Conservation (phyloP, 108 stramenopile species). For the Cyclotella sp. region DNA sequence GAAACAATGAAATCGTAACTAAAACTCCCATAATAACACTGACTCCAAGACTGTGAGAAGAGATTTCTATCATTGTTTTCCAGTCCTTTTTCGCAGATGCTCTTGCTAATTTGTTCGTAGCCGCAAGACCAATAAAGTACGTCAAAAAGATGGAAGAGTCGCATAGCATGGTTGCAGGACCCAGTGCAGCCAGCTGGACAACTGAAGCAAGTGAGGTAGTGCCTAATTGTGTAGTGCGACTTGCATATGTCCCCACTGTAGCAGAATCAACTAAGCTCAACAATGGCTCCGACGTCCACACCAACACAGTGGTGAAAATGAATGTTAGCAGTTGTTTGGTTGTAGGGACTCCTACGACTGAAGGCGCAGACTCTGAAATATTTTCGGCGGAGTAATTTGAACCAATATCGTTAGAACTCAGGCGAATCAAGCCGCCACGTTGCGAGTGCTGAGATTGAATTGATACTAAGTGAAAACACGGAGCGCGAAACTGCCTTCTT, state of each 20-base stretch:
- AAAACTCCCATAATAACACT: slow-evolving; percentile 55
- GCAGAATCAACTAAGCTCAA: slow-evolving; percentile 89
- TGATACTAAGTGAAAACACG: not conserved
- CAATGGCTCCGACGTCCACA: slow-evolving; percentile 85
- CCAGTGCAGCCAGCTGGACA: slow-evolving; percentile 83
- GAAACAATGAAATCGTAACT: slow-evolving; percentile 47
- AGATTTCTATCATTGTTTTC: slow-evolving; percentile 19
- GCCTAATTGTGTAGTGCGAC: not conserved
- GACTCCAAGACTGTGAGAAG: slow-evolving; percentile 69
- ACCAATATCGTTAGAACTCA: not conserved
- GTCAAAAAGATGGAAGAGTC: slow-evolving; percentile 75
- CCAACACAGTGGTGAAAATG: slow-evolving; percentile 63
- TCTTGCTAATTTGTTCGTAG: slow-evolving; percentile 83
- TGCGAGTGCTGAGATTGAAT: not conserved
- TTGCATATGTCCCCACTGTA: slow-evolving; percentile 64
- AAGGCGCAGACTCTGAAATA: not conserved
- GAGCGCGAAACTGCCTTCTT: not conserved
- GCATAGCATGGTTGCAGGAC: slow-evolving; percentile 86
- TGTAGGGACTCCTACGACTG: slow-evolving; percentile 2
- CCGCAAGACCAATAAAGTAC: slow-evolving; percentile 86
- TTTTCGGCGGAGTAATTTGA: not conserved
- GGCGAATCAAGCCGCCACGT: not conserved
- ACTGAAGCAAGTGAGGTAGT: slow-evolving; percentile 37
- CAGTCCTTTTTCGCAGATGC: slow-evolving; percentile 59
- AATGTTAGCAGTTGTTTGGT: slow-evolving; percentile 52